A percentile compares a stretch with the other conserved stretches of the same genome.
Conservation (phyloP, 257 asterid species). For the Solanum stenotomum region DNA sequence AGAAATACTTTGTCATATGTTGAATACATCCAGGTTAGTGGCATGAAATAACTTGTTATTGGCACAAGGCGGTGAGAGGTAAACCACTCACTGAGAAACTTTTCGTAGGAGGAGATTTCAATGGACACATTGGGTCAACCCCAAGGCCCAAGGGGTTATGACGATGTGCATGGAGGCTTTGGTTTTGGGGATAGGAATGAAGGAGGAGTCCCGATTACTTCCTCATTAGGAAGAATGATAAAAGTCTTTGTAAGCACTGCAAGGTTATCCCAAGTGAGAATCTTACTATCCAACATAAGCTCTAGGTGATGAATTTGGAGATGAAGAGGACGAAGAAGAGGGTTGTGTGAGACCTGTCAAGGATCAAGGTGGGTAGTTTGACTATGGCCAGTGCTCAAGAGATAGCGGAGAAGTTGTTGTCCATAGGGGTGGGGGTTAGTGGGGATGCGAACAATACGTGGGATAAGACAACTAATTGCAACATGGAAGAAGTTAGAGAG, state of each 20-base stretch:
- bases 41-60: background rate
- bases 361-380: background rate
- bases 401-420: background rate
- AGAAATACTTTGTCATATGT: background rate
- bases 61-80: background rate
- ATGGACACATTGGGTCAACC: background rate
- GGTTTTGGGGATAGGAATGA: background rate
- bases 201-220: background rate
- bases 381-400: background rate
- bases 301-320: background rate
- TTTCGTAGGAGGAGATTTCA: background rate
- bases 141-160: background rate
- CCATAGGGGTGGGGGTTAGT: background rate
- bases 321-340: background rate
- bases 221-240: background rate
- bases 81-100: background rate
- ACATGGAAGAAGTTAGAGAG: background rate
- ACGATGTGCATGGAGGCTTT: background rate
- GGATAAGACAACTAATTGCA: background rate
- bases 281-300: background rate
- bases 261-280: background rate
- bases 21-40: background rate
- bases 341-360: background rate
- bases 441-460: background rate
- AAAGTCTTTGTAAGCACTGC: background rate